Evolutionary conservation across 495 filamentous ascomycete genomes (phyloP).

Genomic region (Trichocladium uniseriatum): DNA sequence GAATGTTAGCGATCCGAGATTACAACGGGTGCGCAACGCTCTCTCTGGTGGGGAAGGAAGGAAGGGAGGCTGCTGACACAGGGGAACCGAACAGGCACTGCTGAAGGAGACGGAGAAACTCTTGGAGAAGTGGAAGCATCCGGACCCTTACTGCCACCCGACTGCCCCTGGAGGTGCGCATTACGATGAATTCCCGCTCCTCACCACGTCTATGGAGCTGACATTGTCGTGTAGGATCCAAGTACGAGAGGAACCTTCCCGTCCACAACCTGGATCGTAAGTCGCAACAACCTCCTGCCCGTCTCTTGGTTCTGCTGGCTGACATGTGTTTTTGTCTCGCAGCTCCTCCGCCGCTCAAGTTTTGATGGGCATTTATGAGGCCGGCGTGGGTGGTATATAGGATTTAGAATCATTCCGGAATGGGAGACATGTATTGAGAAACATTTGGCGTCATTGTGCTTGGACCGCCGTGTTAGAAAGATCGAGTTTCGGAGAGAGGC

Average conservation of each 20-base stretch:
- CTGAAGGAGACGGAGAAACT: conserved; percentile 79
- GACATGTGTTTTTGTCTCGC: conserved; percentile 5
- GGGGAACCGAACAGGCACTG: conserved; percentile 46
- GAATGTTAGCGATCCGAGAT: conserved; percentile 73
- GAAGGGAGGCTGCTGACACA: conserved; percentile 3
- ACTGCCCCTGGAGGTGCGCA: conserved; percentile 87
- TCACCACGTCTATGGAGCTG: conserved; percentile 17
- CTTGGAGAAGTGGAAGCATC: conserved; percentile 92
- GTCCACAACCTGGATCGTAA: conserved; percentile 68
- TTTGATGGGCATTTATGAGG: conserved; percentile 22
- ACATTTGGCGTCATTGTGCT: too few species aligned
- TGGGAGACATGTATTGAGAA: background rate
- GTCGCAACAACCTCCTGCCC: conserved; percentile 25
- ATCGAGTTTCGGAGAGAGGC: too few species aligned
- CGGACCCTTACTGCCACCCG: conserved; percentile 80
- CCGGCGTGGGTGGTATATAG: conserved; percentile 15
- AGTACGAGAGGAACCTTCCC: conserved; percentile 91
- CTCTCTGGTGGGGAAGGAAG: background rate
- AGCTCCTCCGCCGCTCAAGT: conserved; percentile 40
- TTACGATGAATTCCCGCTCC: background rate
- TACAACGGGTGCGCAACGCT: conserved; percentile 59
- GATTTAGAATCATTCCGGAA: background rate
- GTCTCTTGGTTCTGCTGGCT: background rate
- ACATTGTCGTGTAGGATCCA: conserved; percentile 55
- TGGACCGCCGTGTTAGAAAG: too few species aligned